phyloP scores from a whole-genome alignment of 2,329 filamentous ascomycete species.

The Geosmithia flava region DNA sequence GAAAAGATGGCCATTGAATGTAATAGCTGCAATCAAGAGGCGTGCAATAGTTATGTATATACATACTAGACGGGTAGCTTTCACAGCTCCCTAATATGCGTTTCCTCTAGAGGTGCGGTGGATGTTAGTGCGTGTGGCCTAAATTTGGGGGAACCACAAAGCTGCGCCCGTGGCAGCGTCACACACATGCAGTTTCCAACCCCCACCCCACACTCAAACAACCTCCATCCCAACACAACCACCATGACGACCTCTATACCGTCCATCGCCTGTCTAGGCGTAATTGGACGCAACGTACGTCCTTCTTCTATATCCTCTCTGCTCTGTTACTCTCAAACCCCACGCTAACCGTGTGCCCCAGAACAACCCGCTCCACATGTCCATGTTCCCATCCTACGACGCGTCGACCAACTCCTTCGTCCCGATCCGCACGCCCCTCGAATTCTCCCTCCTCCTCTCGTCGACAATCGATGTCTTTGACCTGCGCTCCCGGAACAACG shows the following conservation, averaged over 20 bases:
- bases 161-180: too few relatives aligned
- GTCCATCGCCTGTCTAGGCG: conserved; percentile 82
- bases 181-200: too few relatives aligned
- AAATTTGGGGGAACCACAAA: too few relatives aligned
- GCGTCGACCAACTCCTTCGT: conserved; percentile 36
- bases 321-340: conserved; percentile 44
- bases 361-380: conserved; percentile 94
- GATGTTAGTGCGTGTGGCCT: too few relatives aligned
- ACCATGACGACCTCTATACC: conserved; percentile 52
- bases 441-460: conserved; percentile 85
- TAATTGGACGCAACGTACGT: conserved; percentile 84
- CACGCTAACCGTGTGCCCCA: conserved; percentile 30
- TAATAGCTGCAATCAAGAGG: too few relatives aligned
- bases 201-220: neutral
- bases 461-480: conserved; percentile 91
- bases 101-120: too few relatives aligned
- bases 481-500: conserved; percentile 62
- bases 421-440: conserved; percentile 60
- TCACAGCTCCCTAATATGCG: too few relatives aligned
- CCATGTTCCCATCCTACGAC: conserved; percentile 70
- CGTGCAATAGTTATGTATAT: too few relatives aligned
- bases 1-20: too few relatives aligned
- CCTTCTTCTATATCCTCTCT: neutral
- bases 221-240: neutral
- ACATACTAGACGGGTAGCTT: too few relatives aligned